A percentile compares a stretch with the other conserved stretches of the same genome.
Conservation (phyloP, 441 rosid species). For the Euphorbia schlechtendalii region DNA sequence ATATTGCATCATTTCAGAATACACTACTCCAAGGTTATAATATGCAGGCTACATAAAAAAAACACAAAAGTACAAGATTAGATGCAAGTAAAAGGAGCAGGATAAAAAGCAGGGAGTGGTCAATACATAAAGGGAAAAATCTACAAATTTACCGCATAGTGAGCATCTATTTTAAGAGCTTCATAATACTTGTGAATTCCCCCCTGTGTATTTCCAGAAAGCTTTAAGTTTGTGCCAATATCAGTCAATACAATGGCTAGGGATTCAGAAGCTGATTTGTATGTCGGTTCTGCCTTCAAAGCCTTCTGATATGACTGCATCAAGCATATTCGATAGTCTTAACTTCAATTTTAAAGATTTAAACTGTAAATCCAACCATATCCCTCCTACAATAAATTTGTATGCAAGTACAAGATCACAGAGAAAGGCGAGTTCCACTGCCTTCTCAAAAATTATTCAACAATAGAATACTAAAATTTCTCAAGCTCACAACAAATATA, state of each 20-base stretch:
- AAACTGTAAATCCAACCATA: not conserved
- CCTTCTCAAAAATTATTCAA: too few species aligned
- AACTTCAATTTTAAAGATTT: too few species aligned
- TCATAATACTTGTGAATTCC: constrained; percentile 96
- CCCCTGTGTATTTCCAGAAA: constrained; percentile 85
- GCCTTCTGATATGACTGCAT: constrained; percentile 89
- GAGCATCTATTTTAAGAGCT: constrained; percentile 90
- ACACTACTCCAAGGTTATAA: constrained; percentile 94
- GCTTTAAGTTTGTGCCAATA: constrained; percentile 91
- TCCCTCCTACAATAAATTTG: too few species aligned
- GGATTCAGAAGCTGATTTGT: constrained; percentile 90
- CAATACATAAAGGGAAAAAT: constrained; percentile 13
- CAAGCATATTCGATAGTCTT: constrained; percentile 20
- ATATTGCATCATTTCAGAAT: constrained; percentile 98
- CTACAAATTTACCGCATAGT: constrained; percentile 62
- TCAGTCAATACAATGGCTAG: constrained; percentile 89
- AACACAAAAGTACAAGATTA: constrained; percentile 4
- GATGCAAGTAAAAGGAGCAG: constrained; percentile 5
- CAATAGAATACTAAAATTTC: too few species aligned
- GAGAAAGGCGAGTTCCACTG: too few species aligned
- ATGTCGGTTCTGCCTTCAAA: constrained; percentile 64
- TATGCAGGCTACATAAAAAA: constrained; percentile 79
- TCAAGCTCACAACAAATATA: too few species aligned
- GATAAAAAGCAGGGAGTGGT: too few species aligned
- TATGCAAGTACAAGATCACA: too few species aligned